Conservation (phyloP, 306 rosid genomes). For the Cotoneaster glaucophyllus region DNA sequence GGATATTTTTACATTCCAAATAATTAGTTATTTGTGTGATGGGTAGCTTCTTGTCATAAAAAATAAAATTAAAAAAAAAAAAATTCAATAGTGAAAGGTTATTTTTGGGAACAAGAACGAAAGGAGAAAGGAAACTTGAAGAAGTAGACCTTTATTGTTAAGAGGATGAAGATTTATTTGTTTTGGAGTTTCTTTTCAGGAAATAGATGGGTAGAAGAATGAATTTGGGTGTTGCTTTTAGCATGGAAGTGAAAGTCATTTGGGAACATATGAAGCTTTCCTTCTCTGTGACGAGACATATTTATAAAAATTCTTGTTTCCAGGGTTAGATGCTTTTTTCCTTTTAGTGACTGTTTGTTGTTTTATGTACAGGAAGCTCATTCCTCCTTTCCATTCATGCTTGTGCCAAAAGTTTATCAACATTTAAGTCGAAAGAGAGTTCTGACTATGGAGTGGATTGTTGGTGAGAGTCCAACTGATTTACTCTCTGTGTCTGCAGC, state of each 20-base stretch:
- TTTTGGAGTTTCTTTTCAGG: background rate
- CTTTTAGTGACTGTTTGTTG: slow-evolving; percentile 19
- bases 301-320: background rate
- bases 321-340: background rate
- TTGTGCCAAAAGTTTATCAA: slow-evolving; percentile 58
- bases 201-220: background rate
- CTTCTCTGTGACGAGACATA: background rate
- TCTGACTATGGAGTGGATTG: slow-evolving; percentile 95
- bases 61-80: background rate
- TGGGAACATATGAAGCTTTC: background rate
- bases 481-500: slow-evolving; percentile 50
- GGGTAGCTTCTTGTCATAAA: background rate
- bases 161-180: background rate
- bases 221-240: background rate
- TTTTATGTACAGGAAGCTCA: slow-evolving; percentile 67
- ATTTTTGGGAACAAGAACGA: background rate
- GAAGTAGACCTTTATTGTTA: background rate
- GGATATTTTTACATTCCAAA: background rate
- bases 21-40: background rate
- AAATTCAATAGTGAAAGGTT: background rate
- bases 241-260: background rate
- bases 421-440: slow-evolving; percentile 76
- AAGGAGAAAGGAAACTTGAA: background rate
- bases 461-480: slow-evolving; percentile 89
- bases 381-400: slow-evolving; percentile 61